Evolutionary conservation across 805 yeast species (phyloP).

Genomic region (Teunomyces gatunensis): DNA sequence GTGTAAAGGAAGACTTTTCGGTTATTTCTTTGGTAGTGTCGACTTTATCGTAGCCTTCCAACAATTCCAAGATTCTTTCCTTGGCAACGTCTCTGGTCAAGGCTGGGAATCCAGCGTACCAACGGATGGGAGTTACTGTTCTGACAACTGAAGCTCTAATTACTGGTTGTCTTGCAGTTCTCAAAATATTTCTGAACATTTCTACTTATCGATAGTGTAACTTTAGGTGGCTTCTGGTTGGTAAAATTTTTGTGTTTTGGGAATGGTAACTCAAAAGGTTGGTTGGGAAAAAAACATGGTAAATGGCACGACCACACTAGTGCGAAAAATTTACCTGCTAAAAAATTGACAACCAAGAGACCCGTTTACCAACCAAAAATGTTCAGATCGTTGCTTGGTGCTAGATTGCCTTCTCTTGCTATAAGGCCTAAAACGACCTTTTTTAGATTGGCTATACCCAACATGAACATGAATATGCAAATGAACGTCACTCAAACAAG

Average conservation of each 20-base stretch:
- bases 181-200: conserved; percentile 34
- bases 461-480: not conserved
- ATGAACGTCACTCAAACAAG: conserved; percentile 34
- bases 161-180: conserved; percentile 24
- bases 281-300: not conserved
- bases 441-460: not conserved
- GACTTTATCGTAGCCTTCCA: conserved; percentile 63
- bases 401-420: conserved; percentile 1
- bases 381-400: conserved; percentile 18
- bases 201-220: not conserved
- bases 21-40: conserved; percentile 35
- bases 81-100: conserved; percentile 60
- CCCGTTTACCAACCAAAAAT: conserved; percentile 6
- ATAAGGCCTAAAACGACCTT: not conserved
- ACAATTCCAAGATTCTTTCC: conserved; percentile 60
- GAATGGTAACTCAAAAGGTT: not conserved
- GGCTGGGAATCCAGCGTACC: conserved; percentile 58
- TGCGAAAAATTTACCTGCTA: not conserved
- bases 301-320: not conserved
- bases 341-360: not conserved
- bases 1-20: conserved; percentile 34
- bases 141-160: conserved; percentile 15
- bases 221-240: conserved; percentile 2
- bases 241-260: conserved; percentile 4
- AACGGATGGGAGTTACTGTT: conserved; percentile 19